phyloP scores from a whole-genome alignment of 129 eudicot species.

The Flaveria linearis region DNA sequence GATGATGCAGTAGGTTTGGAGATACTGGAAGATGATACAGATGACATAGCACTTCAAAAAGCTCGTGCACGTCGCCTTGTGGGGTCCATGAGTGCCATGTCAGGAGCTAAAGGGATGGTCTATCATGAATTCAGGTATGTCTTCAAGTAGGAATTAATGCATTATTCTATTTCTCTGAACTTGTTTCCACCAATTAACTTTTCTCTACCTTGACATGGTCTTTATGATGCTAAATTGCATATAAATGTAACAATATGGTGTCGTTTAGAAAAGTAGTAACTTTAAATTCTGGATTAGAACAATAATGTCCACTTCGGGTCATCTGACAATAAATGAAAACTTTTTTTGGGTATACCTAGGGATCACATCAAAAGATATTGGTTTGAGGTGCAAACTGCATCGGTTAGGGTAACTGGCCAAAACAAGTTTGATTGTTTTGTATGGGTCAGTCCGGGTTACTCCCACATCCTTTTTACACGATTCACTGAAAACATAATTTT shows the following conservation, averaged over 20 bases:
- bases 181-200: neutral
- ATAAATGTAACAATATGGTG: neutral
- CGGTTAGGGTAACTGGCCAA: neutral
- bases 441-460: neutral
- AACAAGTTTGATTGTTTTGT: neutral
- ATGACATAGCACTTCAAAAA: slow-evolving; percentile 76
- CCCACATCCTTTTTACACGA: neutral
- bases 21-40: slow-evolving; percentile 85
- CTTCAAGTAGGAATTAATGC: neutral
- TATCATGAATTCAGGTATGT: slow-evolving; percentile 76
- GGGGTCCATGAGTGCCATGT: slow-evolving; percentile 88
- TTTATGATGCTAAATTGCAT: neutral
- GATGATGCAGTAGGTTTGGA: slow-evolving; percentile 77
- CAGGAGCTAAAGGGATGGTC: slow-evolving; percentile 78
- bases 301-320: neutral
- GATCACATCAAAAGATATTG: neutral
- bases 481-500: neutral
- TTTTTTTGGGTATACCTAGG: neutral
- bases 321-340: neutral
- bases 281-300: neutral
- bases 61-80: slow-evolving; percentile 73
- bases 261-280: neutral
- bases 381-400: neutral
- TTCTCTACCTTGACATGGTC: slow-evolving; percentile 2
- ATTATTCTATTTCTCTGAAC: neutral